These are phyloP conservation scores for Ophiostoma quercus DNA, from an alignment of 2,329 filamentous ascomycete species.

Conservation along the genomic window DNA sequence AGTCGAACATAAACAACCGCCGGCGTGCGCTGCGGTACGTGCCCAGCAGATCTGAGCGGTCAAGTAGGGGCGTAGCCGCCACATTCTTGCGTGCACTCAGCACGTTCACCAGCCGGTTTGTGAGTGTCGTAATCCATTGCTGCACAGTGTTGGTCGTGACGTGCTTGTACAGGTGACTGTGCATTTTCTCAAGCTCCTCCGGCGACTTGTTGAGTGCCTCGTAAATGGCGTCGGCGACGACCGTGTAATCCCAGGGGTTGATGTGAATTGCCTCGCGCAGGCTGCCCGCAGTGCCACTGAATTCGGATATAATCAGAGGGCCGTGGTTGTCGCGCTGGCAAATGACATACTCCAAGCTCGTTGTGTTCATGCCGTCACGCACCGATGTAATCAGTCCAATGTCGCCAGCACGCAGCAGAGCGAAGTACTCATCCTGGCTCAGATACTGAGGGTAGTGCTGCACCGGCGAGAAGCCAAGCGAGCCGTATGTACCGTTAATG, in stretches of 20 bases:
- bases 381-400: conserved; percentile 94
- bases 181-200: conserved; percentile 61
- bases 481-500: conserved; percentile 88
- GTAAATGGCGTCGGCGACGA: conserved; percentile 79
- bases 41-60: conserved; percentile 64
- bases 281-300: conserved; percentile 87
- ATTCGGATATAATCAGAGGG: conserved; percentile 90
- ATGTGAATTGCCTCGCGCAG: conserved; percentile 86
- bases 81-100: conserved; percentile 70
- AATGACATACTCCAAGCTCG: conserved; percentile 87
- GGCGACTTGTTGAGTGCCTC: conserved; percentile 70
- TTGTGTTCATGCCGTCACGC: conserved; percentile 96
- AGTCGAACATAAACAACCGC: conserved; percentile 96
- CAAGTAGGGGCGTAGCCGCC: conserved; percentile 74
- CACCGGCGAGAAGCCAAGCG: conserved; percentile 80
- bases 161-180: conserved; percentile 71
- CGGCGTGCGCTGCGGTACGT: conserved; percentile 71
- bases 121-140: conserved; percentile 74
- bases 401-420: conserved; percentile 82
- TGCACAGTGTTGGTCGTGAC: conserved; percentile 83
- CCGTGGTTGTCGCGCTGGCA: conserved; percentile 84
- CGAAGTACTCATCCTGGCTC: conserved; percentile 85
- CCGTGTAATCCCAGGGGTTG: conserved; percentile 88
- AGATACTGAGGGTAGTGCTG: conserved; percentile 95
- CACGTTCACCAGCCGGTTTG: conserved; percentile 74